A percentile compares a stretch with the other conserved stretches of the same genome.
These are phyloP conservation scores for Bryoerythrophyllum caledonicum DNA, from an alignment of 225 moss, liverwort and hornwort species.

Conservation along the genomic window DNA sequence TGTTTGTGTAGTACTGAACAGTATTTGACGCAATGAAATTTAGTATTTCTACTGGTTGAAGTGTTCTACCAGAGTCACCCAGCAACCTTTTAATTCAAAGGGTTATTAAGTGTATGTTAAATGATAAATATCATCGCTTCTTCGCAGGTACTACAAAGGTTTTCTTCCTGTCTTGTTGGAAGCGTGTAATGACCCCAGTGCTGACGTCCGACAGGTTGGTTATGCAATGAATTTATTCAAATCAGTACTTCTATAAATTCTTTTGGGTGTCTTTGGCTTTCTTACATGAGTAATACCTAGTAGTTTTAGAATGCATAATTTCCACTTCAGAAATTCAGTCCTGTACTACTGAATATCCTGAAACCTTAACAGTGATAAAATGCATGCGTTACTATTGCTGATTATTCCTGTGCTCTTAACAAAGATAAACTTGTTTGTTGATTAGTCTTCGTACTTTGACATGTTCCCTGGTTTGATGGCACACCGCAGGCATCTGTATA, in stretches of 20 bases:
- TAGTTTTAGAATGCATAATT: background rate
- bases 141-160: conserved; percentile 80
- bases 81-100: background rate
- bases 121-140: background rate
- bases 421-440: background rate
- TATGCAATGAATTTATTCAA: background rate
- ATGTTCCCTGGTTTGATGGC: conserved; percentile 3
- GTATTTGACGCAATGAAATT: background rate
- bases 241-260: background rate
- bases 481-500: conserved; percentile 86
- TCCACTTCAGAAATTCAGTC: background rate
- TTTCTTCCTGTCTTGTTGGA: conserved; percentile 88
- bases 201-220: conserved; percentile 94
- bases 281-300: background rate
- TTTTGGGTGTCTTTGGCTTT: background rate
- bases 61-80: background rate
- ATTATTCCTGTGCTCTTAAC: background rate
- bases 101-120: background rate
- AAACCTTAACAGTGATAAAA: background rate
- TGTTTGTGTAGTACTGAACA: background rate
- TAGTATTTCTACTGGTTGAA: background rate
- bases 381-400: background rate
- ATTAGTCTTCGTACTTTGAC: background rate
- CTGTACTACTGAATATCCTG: background rate
- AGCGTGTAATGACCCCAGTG: conserved; percentile 78